Conservation (phyloP, 768 basidiomycete genomes). For the Boletus barrowsii region DNA sequence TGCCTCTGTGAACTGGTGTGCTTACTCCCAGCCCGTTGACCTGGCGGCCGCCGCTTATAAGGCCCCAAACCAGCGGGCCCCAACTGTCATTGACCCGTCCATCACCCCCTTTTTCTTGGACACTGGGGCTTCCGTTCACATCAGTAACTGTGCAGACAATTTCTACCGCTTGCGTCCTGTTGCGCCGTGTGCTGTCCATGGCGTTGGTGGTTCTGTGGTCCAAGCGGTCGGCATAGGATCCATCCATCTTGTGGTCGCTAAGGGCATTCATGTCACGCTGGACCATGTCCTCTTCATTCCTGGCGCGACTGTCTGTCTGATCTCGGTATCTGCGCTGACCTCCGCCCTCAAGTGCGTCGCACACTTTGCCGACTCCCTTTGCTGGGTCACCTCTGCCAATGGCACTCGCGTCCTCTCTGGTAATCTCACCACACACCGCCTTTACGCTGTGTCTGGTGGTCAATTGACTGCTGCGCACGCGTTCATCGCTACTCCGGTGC, state of each 20-base stretch:
- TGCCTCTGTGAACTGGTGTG: no score
- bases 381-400: neutral
- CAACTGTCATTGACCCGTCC: no score
- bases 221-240: neutral
- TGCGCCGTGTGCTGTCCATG: neutral
- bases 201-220: neutral
- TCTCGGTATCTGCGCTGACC: neutral
- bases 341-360: neutral
- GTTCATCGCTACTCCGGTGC: neutral
- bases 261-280: neutral
- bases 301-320: neutral
- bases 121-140: no score
- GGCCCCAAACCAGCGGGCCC: no score
- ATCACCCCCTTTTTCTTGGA: no score
- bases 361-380: neutral
- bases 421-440: neutral
- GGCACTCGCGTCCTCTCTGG: neutral
- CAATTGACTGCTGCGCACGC: neutral
- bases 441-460: neutral
- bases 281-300: neutral
- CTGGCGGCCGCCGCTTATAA: no score
- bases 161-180: neutral
- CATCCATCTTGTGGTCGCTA: neutral
- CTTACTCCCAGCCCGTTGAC: no score
- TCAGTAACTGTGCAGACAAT: no score